phyloP scores from a whole-genome alignment of 208 protist genomes.

The Wallacemonas sp. region DNA sequence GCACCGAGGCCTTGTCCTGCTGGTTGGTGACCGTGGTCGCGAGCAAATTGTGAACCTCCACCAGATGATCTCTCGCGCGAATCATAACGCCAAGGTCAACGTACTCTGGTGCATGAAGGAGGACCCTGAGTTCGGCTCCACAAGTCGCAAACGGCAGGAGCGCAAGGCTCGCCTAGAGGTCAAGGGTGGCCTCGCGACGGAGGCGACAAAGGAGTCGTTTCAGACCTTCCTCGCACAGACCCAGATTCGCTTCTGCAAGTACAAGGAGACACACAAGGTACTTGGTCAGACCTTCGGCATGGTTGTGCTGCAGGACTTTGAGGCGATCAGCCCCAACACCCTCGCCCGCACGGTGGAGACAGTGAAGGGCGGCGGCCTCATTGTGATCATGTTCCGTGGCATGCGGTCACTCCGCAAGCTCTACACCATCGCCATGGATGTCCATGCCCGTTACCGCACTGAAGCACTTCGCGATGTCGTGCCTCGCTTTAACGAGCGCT shows the following conservation, averaged over 20 bases:
- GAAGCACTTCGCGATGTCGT: constrained; percentile 91
- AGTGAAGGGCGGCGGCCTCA: constrained; percentile 98
- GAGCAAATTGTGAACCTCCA: constrained; percentile 99
- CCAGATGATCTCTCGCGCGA: constrained; percentile 98
- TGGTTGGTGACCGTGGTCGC: constrained; percentile 98
- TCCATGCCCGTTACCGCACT: constrained; percentile 94
- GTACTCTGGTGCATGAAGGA: constrained; percentile 99
- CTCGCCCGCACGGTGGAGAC: constrained; percentile 99
- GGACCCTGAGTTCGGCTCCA: constrained; percentile 97
- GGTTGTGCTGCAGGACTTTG: constrained; percentile 99
- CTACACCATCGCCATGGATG: constrained; percentile 99
- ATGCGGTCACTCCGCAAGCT: constrained; percentile 97
- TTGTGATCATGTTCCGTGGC: constrained; percentile 97
- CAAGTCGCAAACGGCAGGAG: constrained; percentile 93
- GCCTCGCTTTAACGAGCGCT: constrained; percentile 99
- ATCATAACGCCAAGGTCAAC: constrained; percentile 94
- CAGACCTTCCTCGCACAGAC: constrained; percentile 98
- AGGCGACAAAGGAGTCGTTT: constrained; percentile 97
- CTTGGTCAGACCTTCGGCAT: constrained; percentile 99
- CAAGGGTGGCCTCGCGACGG: constrained; percentile 91
- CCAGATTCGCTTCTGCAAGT: constrained; percentile 99
- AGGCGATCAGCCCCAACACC: constrained; percentile 99
- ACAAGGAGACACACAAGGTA: constrained; percentile 98
- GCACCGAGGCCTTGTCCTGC: constrained; percentile 97
- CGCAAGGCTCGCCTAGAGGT: constrained; percentile 94